Percentiles rank a stretch among this genome's conserved stretches.
phyloP scores from a whole-genome alignment of 768 basidiomycete genomes.

The Daedaleopsis nitida region DNA sequence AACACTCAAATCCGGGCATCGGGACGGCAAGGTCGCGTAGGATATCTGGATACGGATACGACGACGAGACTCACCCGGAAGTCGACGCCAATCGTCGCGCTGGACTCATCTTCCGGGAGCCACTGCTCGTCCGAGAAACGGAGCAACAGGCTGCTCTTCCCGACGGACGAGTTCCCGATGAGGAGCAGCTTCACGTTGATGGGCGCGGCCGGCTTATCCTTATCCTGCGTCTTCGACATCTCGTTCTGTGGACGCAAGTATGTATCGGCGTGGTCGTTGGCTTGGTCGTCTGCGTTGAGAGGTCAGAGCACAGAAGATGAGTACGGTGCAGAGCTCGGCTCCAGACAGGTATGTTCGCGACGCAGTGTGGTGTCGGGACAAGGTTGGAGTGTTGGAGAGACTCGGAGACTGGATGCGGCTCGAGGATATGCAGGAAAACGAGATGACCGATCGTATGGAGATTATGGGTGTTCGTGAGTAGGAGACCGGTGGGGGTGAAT shows the following conservation, averaged over 20 bases:
- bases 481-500: not conserved
- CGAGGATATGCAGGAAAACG: not conserved
- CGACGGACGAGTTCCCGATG: conserved; percentile 89
- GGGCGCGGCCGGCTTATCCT: conserved; percentile 32
- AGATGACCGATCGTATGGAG: not conserved
- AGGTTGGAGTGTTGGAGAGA: not conserved
- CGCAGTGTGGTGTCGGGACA: too few species aligned
- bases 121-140: conserved; percentile 98
- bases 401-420: not conserved
- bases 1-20: not conserved
- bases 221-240: conserved; percentile 17
- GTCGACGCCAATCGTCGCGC: conserved; percentile 84
- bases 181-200: conserved; percentile 83
- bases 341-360: too few species aligned
- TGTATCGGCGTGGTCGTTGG: not conserved
- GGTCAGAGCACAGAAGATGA: not conserved
- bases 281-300: not conserved
- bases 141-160: conserved; percentile 87
- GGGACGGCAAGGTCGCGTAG: too few species aligned
- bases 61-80: conserved; percentile 62
- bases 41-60: not conserved
- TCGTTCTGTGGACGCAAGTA: not conserved
- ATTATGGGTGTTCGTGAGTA: not conserved
- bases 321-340: not conserved
- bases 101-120: conserved; percentile 88